phyloP scores from a whole-genome alignment of 2,329 filamentous ascomycete species.

The Penicillium corylophilum region DNA sequence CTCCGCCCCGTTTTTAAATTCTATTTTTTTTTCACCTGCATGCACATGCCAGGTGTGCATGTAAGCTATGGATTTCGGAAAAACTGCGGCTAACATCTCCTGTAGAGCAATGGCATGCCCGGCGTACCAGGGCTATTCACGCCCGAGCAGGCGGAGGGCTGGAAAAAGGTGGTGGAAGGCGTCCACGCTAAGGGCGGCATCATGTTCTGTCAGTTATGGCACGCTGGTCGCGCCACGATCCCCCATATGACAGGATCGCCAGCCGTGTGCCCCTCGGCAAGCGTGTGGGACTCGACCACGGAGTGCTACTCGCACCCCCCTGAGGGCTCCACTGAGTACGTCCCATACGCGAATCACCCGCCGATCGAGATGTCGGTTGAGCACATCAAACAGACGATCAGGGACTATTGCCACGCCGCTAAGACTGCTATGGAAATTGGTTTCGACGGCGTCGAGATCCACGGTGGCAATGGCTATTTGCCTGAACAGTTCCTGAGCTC shows the following conservation, averaged over 20 bases:
- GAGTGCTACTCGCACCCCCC: slow-evolving; percentile 45
- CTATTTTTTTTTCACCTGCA: slow-evolving; percentile 20
- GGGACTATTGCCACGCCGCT: slow-evolving; percentile 47
- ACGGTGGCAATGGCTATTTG: slow-evolving; percentile 52
- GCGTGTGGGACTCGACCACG: slow-evolving; percentile 47
- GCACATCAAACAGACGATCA: slow-evolving; percentile 46
- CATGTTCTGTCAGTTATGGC: slow-evolving; percentile 46
- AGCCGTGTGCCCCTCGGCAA: slow-evolving; percentile 42
- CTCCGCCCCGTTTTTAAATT: slow-evolving; percentile 1
- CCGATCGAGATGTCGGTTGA: slow-evolving; percentile 47
- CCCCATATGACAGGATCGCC: slow-evolving; percentile 42
- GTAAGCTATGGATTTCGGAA: not conserved
- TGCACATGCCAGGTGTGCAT: too few species aligned
- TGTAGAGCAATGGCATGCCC: slow-evolving; percentile 40
- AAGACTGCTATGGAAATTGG: slow-evolving; percentile 55
- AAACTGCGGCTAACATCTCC: not conserved
- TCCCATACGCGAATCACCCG: slow-evolving; percentile 45
- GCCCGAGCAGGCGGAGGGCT: slow-evolving; percentile 47
- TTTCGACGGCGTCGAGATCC: slow-evolving; percentile 55
- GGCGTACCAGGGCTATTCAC: slow-evolving; percentile 37
- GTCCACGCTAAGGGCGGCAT: slow-evolving; percentile 53
- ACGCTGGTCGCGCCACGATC: slow-evolving; percentile 50
- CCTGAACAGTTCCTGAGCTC: slow-evolving; percentile 55
- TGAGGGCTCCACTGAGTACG: slow-evolving; percentile 33
- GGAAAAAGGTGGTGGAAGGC: slow-evolving; percentile 52